Percentiles rank a stretch among this genome's conserved stretches.
Evolutionary conservation across 495 filamentous ascomycete species (phyloP).

Genomic region (Hypoxylon rickii): DNA sequence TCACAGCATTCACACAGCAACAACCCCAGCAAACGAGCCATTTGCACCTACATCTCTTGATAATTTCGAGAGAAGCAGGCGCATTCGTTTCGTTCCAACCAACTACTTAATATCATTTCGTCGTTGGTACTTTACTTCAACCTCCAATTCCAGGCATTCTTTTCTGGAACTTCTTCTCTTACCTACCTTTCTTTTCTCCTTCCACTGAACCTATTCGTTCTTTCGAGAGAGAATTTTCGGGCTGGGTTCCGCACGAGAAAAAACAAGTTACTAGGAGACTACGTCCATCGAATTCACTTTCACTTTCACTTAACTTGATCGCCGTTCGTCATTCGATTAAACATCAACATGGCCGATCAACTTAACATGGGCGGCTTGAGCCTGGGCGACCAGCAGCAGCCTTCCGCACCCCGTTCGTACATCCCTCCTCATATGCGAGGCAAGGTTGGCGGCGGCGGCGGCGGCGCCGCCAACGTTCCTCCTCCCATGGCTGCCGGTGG

Average conservation of each 20-base stretch:
- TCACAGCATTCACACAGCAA: conserved; percentile 9
- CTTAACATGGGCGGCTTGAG: conserved; percentile 87
- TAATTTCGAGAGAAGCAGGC: conserved; percentile 24
- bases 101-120: conserved; percentile 12
- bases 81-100: conserved; percentile 15
- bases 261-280: too few species aligned
- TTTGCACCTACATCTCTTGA: conserved; percentile 16
- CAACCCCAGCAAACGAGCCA: conserved; percentile 4
- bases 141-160: conserved; percentile 5
- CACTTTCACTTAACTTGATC: conserved; percentile 1
- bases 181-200: conserved; percentile 35
- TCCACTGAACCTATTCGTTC: conserved; percentile 43
- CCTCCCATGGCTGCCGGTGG: conserved; percentile 40
- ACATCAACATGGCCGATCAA: conserved; percentile 81
- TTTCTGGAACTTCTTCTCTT: conserved; percentile 13
- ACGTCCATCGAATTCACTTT: too few species aligned
- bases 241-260: conserved; percentile 39
- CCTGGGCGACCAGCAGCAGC: conserved; percentile 69
- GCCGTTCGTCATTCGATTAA: background rate
- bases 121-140: conserved; percentile 11
- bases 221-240: conserved; percentile 44
- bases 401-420: conserved; percentile 70
- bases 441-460: conserved; percentile 51
- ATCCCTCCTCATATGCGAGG: conserved; percentile 93
- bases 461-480: conserved; percentile 22